phyloP scores from a whole-genome alignment of 2,329 filamentous ascomycete species.

The Metarhizium anisopliae region DNA sequence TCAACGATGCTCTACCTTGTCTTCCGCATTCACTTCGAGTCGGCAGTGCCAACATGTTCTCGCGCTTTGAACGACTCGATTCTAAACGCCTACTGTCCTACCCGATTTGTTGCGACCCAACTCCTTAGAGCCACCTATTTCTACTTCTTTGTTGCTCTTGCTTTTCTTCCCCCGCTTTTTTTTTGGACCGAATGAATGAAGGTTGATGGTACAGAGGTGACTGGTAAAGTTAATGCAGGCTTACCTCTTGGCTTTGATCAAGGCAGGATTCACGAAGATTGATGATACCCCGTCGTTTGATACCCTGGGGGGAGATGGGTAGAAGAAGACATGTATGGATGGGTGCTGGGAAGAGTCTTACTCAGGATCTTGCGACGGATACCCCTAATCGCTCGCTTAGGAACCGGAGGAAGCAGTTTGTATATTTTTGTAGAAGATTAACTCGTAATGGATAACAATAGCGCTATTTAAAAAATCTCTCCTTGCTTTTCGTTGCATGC shows the following conservation, averaged over 20 bases:
- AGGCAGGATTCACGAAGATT: neutral
- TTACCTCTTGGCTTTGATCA: neutral
- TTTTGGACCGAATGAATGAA: neutral
- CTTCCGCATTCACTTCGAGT: slow-evolving; percentile 1
- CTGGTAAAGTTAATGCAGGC: neutral
- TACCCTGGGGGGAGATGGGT: neutral
- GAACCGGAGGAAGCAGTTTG: neutral
- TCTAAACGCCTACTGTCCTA: neutral
- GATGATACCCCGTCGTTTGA: slow-evolving; percentile 10
- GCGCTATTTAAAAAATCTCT: neutral
- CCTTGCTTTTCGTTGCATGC: neutral
- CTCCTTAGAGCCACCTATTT: no score
- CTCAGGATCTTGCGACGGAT: slow-evolving; percentile 9
- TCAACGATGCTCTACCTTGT: slow-evolving; percentile 6
- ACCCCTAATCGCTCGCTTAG: slow-evolving; percentile 13
- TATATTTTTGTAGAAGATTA: neutral
- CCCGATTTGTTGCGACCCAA: neutral
- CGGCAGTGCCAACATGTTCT: neutral
- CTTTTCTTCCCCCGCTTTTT: neutral
- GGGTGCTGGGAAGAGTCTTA: neutral
- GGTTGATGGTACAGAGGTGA: neutral
- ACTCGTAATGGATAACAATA: neutral
- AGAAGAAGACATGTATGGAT: neutral
- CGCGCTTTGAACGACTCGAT: neutral
- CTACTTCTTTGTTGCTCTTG: neutral